A percentile compares a stretch with the other conserved stretches of the same genome.
Conservation (phyloP, 2,329 filamentous ascomycete genomes). For the Fonsecaea erecta region DNA sequence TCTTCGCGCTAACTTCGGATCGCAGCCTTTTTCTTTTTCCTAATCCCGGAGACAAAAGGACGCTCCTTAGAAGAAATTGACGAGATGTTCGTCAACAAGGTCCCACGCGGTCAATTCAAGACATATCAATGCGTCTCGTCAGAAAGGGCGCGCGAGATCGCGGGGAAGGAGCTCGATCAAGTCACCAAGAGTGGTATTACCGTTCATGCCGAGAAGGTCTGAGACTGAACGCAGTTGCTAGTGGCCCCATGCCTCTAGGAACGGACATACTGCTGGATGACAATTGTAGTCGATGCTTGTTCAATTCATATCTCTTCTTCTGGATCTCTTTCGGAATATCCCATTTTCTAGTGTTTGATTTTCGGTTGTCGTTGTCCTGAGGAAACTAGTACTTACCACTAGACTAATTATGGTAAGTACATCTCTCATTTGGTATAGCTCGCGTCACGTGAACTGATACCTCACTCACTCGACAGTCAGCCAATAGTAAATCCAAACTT, state of each 20-base stretch:
- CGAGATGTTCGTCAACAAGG: conserved; percentile 38
- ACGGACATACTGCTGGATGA: background rate
- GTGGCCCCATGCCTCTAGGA: background rate
- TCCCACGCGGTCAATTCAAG: conserved; percentile 22
- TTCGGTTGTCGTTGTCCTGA: background rate
- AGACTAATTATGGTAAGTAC: too few species aligned
- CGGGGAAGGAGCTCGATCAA: conserved; percentile 13
- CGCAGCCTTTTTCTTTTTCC: conserved; percentile 27
- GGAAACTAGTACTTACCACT: too few species aligned
- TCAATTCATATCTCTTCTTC: background rate
- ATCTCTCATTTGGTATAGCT: too few species aligned
- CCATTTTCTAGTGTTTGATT: background rate
- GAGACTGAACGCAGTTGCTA: background rate
- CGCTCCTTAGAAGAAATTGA: conserved; percentile 40
- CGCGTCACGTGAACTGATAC: too few species aligned
- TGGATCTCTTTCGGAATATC: background rate
- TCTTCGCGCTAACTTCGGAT: background rate
- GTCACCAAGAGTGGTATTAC: background rate
- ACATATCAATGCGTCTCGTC: conserved; percentile 28
- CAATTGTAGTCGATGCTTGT: background rate
- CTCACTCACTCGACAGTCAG: too few species aligned
- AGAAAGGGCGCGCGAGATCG: conserved; percentile 22
- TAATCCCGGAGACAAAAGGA: conserved; percentile 39
- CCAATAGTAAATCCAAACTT: too few species aligned
- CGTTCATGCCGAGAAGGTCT: conserved; percentile 17